Evolutionary conservation across 1,284 basidiomycete genomes (phyloP), one percentile per base, ranked within the genome.

Genomic region (Paramarasmius palmivorus): DNA sequence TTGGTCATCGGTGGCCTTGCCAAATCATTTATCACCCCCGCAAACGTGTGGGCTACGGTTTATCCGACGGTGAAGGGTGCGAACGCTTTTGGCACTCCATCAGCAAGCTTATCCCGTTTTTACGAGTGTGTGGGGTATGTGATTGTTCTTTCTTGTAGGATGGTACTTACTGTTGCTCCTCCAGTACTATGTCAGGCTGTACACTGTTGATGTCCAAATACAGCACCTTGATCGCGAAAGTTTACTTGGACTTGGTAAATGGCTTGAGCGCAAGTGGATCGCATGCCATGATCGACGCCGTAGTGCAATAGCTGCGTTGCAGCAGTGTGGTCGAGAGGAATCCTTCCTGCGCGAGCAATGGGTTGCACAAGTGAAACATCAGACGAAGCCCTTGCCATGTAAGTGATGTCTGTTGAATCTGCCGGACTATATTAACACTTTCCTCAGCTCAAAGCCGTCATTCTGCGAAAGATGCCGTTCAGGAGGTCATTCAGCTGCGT

Each of bases 61-160:
- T 68, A 10, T 57, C 64, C 0, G 63, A 72, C 62, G 72, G 70
- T 6, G 70, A 72, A 55, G 70, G 71, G 3, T 68, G 66, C 55
- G 68, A 73, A 50, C 37, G 63, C 5, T 61, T 73, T 42, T 73
- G 70, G 71, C 64, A 63, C 48, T 59, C 62, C 14, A 61, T 68
- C 15, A 62, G 62, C 23, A 37, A 54, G 17, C 51, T 68, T 2
- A 68, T 66, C 47, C 57, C 65, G 9, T 57, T 58, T 22, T 39
- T 66, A 1, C 57, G 59, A 19, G 66, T 70, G 3, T 66, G 60
- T 38, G 67, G 66, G n/a, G 65, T 67, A 52, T 20, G 32, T 20
- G 23, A 36, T 39, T 34, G 9, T 20, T 20, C 15, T 23, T 36
- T 25, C 1, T n/a, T n/a, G n/a, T n/a, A n/a, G n/a, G n/a, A n/a